These are phyloP conservation scores for Populus hybrid DNA, from an alignment of 441 rosid species.

Conservation along the genomic window DNA sequence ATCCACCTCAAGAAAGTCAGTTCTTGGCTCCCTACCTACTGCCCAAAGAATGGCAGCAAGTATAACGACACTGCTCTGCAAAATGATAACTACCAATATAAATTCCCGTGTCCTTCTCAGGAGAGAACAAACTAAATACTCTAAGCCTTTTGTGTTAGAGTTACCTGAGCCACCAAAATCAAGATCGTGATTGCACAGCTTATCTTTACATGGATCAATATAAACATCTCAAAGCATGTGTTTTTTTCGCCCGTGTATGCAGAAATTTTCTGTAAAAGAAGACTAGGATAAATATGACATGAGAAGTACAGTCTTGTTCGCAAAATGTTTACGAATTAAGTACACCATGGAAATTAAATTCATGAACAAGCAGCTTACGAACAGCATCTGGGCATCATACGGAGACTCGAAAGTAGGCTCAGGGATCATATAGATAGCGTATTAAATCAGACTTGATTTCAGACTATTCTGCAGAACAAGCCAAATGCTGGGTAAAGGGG, in stretches of 20 bases:
- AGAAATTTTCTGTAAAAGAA: constrained; percentile 31
- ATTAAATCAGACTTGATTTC: too few species aligned
- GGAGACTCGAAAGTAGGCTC: too few species aligned
- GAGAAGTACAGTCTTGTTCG: not conserved
- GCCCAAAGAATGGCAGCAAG: constrained; percentile 32
- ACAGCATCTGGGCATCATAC: too few species aligned
- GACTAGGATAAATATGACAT: not conserved
- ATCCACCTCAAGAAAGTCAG: constrained; percentile 5
- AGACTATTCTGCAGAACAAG: too few species aligned
- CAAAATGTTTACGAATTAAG: too few species aligned
- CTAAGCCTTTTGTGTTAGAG: not conserved
- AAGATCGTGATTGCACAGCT: constrained; percentile 28
- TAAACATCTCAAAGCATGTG: constrained; percentile 26
- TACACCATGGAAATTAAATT: too few species aligned
- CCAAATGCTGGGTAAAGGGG: too few species aligned
- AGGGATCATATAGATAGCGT: too few species aligned
- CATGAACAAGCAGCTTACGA: too few species aligned
- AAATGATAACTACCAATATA: not conserved
- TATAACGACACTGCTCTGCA: constrained; percentile 32
- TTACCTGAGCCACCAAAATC: constrained; percentile 44
- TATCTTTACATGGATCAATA: constrained; percentile 34
- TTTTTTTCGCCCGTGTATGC: constrained; percentile 22
- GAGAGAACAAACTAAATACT: too few species aligned
- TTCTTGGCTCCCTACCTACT: constrained; percentile 27
- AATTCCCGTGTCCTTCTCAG: too few species aligned